Conservation (phyloP, 2,329 filamentous ascomycete genomes). For the Alternaria longipes region DNA sequence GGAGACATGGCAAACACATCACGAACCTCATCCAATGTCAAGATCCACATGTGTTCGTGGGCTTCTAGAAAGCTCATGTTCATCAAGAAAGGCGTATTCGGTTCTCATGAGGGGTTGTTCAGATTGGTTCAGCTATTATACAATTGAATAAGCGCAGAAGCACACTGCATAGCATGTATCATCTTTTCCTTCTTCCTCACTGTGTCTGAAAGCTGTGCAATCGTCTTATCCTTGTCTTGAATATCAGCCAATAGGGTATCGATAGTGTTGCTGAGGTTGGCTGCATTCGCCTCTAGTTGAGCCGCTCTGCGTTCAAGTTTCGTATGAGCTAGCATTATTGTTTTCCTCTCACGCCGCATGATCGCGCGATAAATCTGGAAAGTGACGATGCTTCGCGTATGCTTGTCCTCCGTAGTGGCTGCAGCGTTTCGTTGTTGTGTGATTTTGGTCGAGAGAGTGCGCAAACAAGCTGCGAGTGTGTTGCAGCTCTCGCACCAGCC, state of each 20-base stretch:
- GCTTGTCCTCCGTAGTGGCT: neutral
- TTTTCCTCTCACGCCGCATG: neutral
- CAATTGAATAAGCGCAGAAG: neutral
- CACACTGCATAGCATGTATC: neutral
- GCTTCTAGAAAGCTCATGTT: too few relatives aligned
- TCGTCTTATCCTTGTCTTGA: neutral
- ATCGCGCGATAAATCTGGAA: neutral
- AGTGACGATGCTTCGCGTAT: neutral
- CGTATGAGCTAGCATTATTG: neutral
- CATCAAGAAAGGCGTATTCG: too few relatives aligned
- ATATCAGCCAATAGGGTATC: neutral
- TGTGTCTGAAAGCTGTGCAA: neutral
- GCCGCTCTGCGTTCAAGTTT: neutral
- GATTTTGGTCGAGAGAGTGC: neutral
- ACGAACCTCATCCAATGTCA: too few relatives aligned
- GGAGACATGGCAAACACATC: too few relatives aligned
- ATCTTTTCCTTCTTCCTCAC: neutral
- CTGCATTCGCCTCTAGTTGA: neutral
- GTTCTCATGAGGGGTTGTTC: too few relatives aligned
- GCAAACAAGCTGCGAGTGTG: neutral
- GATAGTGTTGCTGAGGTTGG: neutral
- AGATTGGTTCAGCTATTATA: neutral
- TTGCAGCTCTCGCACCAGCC: neutral
- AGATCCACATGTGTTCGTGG: too few relatives aligned
- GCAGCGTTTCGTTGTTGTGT: neutral